A percentile compares a stretch with the other conserved stretches of the same genome.
Conservation (phyloP, 2,329 filamentous ascomycete genomes). For the Aspergillus sp. region DNA sequence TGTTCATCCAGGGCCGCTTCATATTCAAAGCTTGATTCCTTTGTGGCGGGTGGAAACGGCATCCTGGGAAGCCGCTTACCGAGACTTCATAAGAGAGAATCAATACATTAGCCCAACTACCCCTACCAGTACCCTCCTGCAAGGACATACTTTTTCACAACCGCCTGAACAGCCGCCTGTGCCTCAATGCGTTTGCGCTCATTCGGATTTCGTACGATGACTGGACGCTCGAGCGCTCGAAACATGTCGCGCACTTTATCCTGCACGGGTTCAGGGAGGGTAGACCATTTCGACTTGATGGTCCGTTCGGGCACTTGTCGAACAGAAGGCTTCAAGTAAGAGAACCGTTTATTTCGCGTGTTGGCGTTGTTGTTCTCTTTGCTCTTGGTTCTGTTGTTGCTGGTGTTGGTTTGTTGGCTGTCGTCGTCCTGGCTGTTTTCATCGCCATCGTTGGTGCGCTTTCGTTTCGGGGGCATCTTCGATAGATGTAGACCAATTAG, state of each 20-base stretch:
- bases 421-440: not conserved
- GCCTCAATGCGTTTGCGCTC: conserved; percentile 36
- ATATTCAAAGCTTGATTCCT: conserved; percentile 37
- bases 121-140: not conserved
- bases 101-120: not conserved
- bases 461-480: conserved; percentile 15
- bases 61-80: conserved; percentile 37
- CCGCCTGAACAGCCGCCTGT: conserved; percentile 33
- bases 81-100: conserved; percentile 19
- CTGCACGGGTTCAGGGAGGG: conserved; percentile 35
- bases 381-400: not conserved
- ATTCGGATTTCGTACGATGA: conserved; percentile 36
- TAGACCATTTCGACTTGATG: conserved; percentile 40
- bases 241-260: conserved; percentile 37
- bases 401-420: not conserved
- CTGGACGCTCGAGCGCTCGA: conserved; percentile 33
- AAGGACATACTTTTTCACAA: conserved; percentile 35
- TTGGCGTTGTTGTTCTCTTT: conserved; percentile 11
- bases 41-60: conserved; percentile 38
- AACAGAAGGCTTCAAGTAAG: conserved; percentile 33
- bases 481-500: not conserved
- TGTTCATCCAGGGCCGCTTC: conserved; percentile 37
- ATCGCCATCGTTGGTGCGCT: not conserved
- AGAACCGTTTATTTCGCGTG: conserved; percentile 23
- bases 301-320: conserved; percentile 36